These are phyloP conservation scores for Diaporthe amygdali DNA, from an alignment of 2,329 filamentous ascomycete genomes.

Conservation along the genomic window DNA sequence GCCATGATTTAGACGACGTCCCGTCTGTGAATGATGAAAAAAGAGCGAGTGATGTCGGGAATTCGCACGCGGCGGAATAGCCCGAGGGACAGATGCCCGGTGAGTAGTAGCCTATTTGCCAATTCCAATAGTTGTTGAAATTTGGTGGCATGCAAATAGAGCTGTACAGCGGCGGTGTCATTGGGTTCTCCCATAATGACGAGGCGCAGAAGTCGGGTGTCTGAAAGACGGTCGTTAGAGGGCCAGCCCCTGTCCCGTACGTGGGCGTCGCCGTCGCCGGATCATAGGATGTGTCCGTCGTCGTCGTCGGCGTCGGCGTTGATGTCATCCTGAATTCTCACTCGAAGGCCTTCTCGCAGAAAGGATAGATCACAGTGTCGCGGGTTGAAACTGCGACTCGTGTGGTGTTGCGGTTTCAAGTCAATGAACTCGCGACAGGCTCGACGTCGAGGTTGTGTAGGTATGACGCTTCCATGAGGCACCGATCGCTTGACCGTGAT, in stretches of 20 bases:
- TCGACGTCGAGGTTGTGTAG: neutral
- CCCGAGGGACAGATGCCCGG: constrained; percentile 27
- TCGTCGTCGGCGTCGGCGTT: neutral
- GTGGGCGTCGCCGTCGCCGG: neutral
- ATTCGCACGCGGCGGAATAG: neutral
- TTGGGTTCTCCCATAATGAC: neutral
- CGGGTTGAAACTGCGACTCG: neutral
- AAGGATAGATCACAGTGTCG: neutral
- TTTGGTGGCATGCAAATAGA: constrained; percentile 15
- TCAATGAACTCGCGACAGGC: neutral
- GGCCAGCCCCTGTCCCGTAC: constrained; percentile 1
- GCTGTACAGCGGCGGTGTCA: constrained; percentile 14
- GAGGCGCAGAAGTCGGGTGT: constrained; percentile 15
- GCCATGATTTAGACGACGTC: neutral
- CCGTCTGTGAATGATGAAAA: neutral
- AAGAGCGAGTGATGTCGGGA: constrained; percentile 2
- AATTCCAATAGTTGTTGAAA: constrained; percentile 20
- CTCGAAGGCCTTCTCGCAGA: neutral
- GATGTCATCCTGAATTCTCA: neutral
- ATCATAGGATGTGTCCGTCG: neutral
- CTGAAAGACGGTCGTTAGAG: constrained; percentile 12
- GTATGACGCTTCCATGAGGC: neutral
- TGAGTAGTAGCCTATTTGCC: constrained; percentile 26
- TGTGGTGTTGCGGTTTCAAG: neutral
- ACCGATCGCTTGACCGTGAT: neutral